These are phyloP conservation scores for Sambucus nigra DNA, from an alignment of 129 eudicot genomes.

Conservation along the genomic window DNA sequence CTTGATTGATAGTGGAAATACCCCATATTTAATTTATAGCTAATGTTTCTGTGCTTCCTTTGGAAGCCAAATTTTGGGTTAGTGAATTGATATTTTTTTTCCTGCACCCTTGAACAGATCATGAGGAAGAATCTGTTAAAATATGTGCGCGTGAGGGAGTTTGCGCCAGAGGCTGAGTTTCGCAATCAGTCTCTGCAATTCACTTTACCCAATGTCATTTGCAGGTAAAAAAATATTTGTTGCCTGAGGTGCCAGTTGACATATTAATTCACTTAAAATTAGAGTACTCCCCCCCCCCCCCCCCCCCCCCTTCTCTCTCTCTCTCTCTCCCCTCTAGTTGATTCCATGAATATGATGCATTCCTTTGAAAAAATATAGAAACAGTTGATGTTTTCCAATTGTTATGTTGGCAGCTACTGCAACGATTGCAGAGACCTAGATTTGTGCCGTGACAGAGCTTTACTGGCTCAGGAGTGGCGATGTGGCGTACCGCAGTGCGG, in stretches of 20 bases:
- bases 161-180: constrained; percentile 96
- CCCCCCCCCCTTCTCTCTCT: background rate
- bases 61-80: too few species aligned
- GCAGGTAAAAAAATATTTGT: constrained; percentile 53
- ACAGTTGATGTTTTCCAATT: background rate
- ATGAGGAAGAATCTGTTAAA: constrained; percentile 71
- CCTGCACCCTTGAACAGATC: constrained; percentile 33
- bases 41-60: too few species aligned
- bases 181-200: constrained; percentile 30
- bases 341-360: too few species aligned
- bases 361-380: background rate
- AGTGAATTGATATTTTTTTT: background rate
- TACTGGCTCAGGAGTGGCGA: constrained; percentile 76
- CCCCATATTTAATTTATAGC: too few species aligned
- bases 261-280: background rate
- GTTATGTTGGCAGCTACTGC: constrained; percentile 63
- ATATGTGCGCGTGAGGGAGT: constrained; percentile 65
- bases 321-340: background rate
- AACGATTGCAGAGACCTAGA: constrained; percentile 90
- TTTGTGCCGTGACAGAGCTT: constrained; percentile 53
- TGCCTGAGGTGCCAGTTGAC: background rate
- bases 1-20: too few species aligned
- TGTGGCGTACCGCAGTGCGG: constrained; percentile 85
- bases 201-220: constrained; percentile 79
- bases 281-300: background rate